These are phyloP conservation scores for Pittosporum tobira DNA, from an alignment of 129 eudicot genomes.

Conservation along the genomic window DNA sequence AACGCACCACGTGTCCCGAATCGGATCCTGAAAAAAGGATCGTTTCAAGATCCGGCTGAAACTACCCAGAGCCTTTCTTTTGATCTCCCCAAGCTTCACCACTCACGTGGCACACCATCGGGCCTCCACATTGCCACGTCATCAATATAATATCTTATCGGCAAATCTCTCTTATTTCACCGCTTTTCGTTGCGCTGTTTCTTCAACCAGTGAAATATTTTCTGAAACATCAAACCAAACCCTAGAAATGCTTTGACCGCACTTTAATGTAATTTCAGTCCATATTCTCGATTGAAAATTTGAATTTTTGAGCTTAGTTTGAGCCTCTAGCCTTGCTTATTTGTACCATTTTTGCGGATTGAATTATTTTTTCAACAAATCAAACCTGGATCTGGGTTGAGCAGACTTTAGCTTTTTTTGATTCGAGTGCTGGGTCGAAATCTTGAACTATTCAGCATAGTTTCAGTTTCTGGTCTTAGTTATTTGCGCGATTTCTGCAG, in stretches of 20 bases:
- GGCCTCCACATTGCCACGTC: conserved; percentile 31
- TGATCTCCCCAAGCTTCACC: conserved; percentile 34
- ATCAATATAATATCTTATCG: conserved; percentile 19
- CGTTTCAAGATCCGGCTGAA: conserved; percentile 30
- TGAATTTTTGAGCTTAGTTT: not conserved
- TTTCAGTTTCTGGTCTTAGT: not conserved
- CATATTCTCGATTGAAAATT: not conserved
- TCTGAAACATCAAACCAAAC: conserved; percentile 20
- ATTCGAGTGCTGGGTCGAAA: too few species aligned
- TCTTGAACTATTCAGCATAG: too few species aligned
- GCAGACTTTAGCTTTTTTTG: not conserved
- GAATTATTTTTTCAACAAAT: too few species aligned
- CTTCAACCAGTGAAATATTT: conserved; percentile 17
- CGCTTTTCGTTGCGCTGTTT: conserved; percentile 8
- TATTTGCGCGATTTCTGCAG: not conserved
- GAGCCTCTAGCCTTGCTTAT: not conserved
- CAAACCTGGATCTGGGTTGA: too few species aligned
- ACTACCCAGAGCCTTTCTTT: conserved; percentile 22
- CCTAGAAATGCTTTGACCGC: conserved; percentile 18
- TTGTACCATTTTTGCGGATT: not conserved
- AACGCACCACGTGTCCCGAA: conserved; percentile 42
- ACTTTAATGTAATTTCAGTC: not conserved
- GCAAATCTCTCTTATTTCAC: conserved; percentile 6
- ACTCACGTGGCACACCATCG: conserved; percentile 27
- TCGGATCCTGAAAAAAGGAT: conserved; percentile 32